Evolutionary conservation across 2,329 filamentous ascomycete species (phyloP).

Genomic region (Sporothrix protearum): DNA sequence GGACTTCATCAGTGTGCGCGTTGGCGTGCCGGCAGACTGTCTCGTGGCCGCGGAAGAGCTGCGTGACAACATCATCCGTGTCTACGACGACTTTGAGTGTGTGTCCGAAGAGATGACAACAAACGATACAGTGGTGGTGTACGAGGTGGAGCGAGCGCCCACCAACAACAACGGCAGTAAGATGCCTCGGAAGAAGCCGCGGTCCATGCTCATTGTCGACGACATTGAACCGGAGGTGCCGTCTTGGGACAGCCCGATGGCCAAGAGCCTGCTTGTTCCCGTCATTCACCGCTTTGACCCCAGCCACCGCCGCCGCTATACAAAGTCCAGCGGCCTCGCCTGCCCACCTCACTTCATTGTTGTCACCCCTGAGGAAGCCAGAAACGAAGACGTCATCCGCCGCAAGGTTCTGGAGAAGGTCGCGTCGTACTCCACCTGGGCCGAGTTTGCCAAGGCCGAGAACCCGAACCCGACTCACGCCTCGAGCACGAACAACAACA

Average conservation of each 20-base stretch:
- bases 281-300: constrained; percentile 59
- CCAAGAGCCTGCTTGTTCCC: constrained; percentile 66
- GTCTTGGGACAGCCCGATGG: constrained; percentile 56
- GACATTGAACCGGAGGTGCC: constrained; percentile 48
- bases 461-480: constrained; percentile 46
- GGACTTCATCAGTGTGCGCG: constrained; percentile 63
- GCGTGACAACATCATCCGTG: constrained; percentile 78
- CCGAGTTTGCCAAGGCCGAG: constrained; percentile 56
- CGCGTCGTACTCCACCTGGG: constrained; percentile 69
- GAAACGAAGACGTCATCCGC: constrained; percentile 65
- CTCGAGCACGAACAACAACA: neutral
- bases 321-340: constrained; percentile 29
- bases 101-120: constrained; percentile 68
- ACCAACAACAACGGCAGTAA: constrained; percentile 68
- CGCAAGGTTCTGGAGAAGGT: constrained; percentile 76
- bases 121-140: constrained; percentile 64
- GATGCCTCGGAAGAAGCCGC: constrained; percentile 44
- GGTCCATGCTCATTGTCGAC: constrained; percentile 51
- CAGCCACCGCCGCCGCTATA: constrained; percentile 25
- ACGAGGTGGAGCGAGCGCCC: constrained; percentile 73
- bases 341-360: constrained; percentile 67
- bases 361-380: constrained; percentile 67
- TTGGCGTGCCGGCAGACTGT: constrained; percentile 60
- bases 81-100: constrained; percentile 65
- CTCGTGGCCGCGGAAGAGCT: constrained; percentile 83